Evolutionary conservation across 208 protist genomes (phyloP).

Genomic region (Crithidia acanthocephali): DNA sequence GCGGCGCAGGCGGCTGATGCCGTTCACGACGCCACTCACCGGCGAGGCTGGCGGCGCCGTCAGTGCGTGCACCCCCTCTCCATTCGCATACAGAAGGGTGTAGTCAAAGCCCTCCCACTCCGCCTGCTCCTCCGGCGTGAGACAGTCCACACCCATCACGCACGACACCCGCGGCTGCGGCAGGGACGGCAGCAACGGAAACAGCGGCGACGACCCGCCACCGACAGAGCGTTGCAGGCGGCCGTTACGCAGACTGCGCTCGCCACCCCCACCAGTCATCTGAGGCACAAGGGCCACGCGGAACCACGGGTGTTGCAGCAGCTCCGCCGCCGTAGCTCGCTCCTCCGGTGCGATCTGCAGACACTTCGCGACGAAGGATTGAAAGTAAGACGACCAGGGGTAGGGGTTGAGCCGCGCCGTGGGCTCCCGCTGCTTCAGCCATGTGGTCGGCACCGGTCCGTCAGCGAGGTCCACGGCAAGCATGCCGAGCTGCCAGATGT

Average conservation of each 20-base stretch:
- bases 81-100: conserved; percentile 27
- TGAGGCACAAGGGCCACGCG: conserved; percentile 43
- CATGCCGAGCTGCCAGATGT: conserved; percentile 83
- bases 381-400: conserved; percentile 57
- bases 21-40: not conserved
- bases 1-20: conserved; percentile 1
- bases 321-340: conserved; percentile 57
- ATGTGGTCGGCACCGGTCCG: conserved; percentile 42
- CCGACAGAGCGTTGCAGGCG: not conserved
- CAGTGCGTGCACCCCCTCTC: conserved; percentile 5
- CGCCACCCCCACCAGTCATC: conserved; percentile 2
- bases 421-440: conserved; percentile 47
- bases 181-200: not conserved
- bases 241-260: not conserved
- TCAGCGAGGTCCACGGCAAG: conserved; percentile 74
- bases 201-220: no score
- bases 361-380: conserved; percentile 71
- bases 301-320: conserved; percentile 88
- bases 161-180: conserved; percentile 1
- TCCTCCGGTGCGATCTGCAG: conserved; percentile 37
- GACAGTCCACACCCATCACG: conserved; percentile 36
- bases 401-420: conserved; percentile 38
- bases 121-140: conserved; percentile 31
- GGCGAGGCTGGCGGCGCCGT: not conserved
- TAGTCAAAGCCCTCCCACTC: conserved; percentile 40